Evolutionary conservation across 169 alveolate species (phyloP).

Genomic region (Eimeria sp.): DNA sequence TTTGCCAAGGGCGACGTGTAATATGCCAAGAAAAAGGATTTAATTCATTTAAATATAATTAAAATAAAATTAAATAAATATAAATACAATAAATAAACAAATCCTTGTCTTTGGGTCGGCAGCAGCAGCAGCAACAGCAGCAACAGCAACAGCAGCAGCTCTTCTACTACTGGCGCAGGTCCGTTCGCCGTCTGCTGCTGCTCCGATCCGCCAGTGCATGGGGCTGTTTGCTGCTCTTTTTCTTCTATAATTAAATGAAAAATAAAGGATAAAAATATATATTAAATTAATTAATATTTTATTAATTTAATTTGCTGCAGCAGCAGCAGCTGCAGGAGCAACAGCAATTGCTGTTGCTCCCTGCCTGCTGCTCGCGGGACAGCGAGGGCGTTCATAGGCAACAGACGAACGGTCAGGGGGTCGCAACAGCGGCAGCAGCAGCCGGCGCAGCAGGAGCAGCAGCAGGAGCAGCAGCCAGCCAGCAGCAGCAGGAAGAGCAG

Average conservation of each 20-base stretch:
- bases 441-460: not conserved
- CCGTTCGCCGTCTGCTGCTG: not conserved
- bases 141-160: constrained; percentile 23
- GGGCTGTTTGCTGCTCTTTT: not conserved
- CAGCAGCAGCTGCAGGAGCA: constrained; percentile 20
- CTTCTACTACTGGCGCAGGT: not conserved
- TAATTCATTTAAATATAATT: not conserved
- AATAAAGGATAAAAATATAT: not conserved
- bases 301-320: not conserved
- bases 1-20: not conserved
- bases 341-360: not conserved
- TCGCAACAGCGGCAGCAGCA: constrained; percentile 41
- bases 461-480: constrained; percentile 26
- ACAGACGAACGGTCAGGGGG: no score
- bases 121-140: constrained; percentile 35
- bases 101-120: not conserved
- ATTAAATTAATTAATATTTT: not conserved
- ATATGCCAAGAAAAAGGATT: no score
- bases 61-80: not conserved
- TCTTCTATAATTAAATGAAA: no score
- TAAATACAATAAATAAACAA: not conserved
- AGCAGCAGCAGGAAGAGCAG: not conserved
- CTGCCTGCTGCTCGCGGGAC: constrained; percentile 49
- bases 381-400: not conserved
- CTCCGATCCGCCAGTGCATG: not conserved